Evolutionary conservation across 306 rosid genomes (phyloP).

Genomic region (Canavalia ensiformis): DNA sequence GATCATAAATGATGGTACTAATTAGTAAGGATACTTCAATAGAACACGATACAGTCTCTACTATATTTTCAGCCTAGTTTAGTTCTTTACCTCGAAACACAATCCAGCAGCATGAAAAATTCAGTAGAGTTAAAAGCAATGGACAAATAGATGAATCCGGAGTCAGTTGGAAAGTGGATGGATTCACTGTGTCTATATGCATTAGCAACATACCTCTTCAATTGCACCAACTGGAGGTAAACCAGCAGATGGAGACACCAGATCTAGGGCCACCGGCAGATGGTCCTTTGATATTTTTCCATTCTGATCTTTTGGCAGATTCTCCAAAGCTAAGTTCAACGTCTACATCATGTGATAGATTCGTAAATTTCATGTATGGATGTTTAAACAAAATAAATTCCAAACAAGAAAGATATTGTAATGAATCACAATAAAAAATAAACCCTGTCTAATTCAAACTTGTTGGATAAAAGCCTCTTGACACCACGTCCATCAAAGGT

Average conservation of each 20-base stretch:
- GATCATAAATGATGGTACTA: no score
- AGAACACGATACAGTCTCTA: not conserved
- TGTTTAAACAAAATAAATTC: constrained; percentile 17
- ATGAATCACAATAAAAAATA: constrained; percentile 6
- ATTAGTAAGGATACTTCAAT: no score
- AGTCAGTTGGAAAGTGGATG: constrained; percentile 19
- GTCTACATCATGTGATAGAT: constrained; percentile 59
- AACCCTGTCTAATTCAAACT: constrained; percentile 96
- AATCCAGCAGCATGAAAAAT: not conserved
- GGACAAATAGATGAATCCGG: not conserved
- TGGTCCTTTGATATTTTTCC: constrained; percentile 80
- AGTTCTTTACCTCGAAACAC: constrained; percentile 1
- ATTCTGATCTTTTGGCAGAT: constrained; percentile 71
- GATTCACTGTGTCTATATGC: constrained; percentile 20
- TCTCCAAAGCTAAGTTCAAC: constrained; percentile 67
- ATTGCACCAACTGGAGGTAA: constrained; percentile 91
- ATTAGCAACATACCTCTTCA: constrained; percentile 65
- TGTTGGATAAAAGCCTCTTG: constrained; percentile 81
- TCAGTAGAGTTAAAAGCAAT: not conserved
- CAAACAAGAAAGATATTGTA: not conserved
- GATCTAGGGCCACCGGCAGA: constrained; percentile 70
- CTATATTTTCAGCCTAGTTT: constrained; percentile 17
- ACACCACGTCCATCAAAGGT: constrained; percentile 86
- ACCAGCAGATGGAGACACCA: constrained; percentile 79
- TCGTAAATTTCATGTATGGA: constrained; percentile 7